Evolutionary conservation across 768 basidiomycete species (phyloP).

Genomic region (Agrocybe praecox): DNA sequence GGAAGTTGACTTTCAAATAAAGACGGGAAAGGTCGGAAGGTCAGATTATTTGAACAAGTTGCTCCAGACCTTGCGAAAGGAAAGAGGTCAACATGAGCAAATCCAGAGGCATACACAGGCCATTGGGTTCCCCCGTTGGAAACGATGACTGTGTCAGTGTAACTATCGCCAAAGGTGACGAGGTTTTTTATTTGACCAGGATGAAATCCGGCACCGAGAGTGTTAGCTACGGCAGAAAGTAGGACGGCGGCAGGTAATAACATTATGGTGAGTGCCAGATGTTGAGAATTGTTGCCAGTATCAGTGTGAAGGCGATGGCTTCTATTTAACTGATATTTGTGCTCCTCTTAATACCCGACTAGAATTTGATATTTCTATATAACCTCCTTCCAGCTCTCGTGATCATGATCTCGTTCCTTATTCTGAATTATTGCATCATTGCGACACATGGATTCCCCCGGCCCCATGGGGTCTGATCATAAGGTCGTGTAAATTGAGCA

Average conservation of each 20-base stretch:
- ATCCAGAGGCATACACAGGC: conserved; percentile 62
- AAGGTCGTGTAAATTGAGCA: no score
- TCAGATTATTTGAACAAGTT: conserved; percentile 66
- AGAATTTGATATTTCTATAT: no score
- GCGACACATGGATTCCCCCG: no score
- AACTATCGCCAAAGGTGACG: conserved; percentile 71
- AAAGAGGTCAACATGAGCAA: conserved; percentile 52
- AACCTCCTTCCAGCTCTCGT: no score
- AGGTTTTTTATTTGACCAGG: conserved; percentile 57
- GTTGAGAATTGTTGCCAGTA: no score
- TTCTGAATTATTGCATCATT: no score
- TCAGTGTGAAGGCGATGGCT: no score
- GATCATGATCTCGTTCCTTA: no score
- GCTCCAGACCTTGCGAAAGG: conserved; percentile 66
- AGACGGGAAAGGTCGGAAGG: conserved; percentile 57
- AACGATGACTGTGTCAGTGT: conserved; percentile 51
- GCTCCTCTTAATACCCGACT: no score
- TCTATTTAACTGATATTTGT: no score
- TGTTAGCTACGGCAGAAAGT: neutral
- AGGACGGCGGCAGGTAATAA: neutral
- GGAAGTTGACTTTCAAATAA: conserved; percentile 63
- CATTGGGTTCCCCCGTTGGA: conserved; percentile 53
- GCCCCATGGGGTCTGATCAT: no score
- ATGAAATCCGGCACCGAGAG: conserved; percentile 14
- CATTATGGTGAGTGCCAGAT: no score